Evolutionary conservation across 768 basidiomycete species (phyloP).

Genomic region (Agrocybe praecox): DNA sequence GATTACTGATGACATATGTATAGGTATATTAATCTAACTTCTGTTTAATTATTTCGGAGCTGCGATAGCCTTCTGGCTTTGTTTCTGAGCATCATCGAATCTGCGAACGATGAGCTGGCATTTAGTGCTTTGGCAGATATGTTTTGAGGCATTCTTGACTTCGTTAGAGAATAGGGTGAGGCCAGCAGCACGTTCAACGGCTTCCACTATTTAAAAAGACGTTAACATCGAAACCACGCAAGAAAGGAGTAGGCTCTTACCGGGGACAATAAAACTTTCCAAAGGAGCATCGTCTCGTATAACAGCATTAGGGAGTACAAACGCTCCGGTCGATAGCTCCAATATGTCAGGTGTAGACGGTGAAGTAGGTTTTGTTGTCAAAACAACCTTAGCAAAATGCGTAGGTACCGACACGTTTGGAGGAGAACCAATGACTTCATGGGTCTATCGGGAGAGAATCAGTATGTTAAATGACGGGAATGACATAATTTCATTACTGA

Average conservation of each 20-base stretch:
- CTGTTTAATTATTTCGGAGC: slow-evolving; percentile 38
- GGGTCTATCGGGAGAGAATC: slow-evolving; percentile 49
- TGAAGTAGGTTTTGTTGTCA: slow-evolving; percentile 75
- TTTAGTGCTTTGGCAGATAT: slow-evolving; percentile 87
- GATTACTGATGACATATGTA: neutral
- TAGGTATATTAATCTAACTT: slow-evolving; percentile 8
- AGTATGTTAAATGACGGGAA: neutral
- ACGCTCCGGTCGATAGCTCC: slow-evolving; percentile 89
- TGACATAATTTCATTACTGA: slow-evolving; percentile 42
- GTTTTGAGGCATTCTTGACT: slow-evolving; percentile 73
- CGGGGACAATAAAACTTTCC: slow-evolving; percentile 79
- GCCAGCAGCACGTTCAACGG: slow-evolving; percentile 89
- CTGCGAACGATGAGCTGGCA: slow-evolving; percentile 87
- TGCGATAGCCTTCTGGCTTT: slow-evolving; percentile 54
- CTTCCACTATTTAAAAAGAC: slow-evolving; percentile 63
- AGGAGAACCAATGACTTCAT: slow-evolving; percentile 94
- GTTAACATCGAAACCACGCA: neutral
- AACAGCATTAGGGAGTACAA: slow-evolving; percentile 92
- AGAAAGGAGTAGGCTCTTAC: slow-evolving; percentile 41
- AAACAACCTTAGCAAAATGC: slow-evolving; percentile 96
- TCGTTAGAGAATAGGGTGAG: slow-evolving; percentile 84
- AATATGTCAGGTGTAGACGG: slow-evolving; percentile 68
- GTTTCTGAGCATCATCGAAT: slow-evolving; percentile 91
- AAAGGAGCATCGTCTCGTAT: slow-evolving; percentile 86
- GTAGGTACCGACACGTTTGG: slow-evolving; percentile 94